These are phyloP conservation scores for Melastoma malabathricum DNA, from an alignment of 345 rosid genomes.

Conservation along the genomic window DNA sequence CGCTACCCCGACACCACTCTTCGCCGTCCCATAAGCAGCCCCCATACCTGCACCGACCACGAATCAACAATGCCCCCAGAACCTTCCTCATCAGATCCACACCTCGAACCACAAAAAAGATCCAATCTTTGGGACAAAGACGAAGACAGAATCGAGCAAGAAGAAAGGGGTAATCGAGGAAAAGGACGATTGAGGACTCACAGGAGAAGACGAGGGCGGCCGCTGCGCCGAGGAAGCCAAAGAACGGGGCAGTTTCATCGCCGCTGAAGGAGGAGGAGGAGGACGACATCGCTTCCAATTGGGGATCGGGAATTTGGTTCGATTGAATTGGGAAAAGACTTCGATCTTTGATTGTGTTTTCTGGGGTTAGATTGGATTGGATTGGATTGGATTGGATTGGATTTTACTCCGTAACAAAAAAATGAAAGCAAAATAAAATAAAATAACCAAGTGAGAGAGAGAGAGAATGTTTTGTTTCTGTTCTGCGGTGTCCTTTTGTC, in stretches of 20 bases:
- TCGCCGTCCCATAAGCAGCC: conserved; percentile 92
- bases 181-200: conserved; percentile 14
- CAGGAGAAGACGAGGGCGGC: conserved; percentile 87
- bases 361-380: too few relatives aligned
- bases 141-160: background rate
- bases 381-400: too few relatives aligned
- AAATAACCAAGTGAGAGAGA: too few relatives aligned
- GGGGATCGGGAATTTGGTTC: too few relatives aligned
- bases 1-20: conserved; percentile 92
- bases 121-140: background rate
- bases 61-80: background rate
- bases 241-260: conserved; percentile 80
- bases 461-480: too few relatives aligned
- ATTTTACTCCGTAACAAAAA: too few relatives aligned
- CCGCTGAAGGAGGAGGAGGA: conserved; percentile 54
- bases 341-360: too few relatives aligned
- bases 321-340: too few relatives aligned
- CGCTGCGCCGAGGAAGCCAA: conserved; percentile 85
- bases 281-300: conserved; percentile 22
- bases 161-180: background rate
- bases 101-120: fast-evolving
- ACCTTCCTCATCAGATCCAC: background rate
- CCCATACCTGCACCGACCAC: conserved; percentile 58
- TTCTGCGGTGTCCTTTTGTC: too few relatives aligned
- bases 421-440: too few relatives aligned